Conservation (phyloP, 148 eudicot species). For the Rhododendron mucronatum region DNA sequence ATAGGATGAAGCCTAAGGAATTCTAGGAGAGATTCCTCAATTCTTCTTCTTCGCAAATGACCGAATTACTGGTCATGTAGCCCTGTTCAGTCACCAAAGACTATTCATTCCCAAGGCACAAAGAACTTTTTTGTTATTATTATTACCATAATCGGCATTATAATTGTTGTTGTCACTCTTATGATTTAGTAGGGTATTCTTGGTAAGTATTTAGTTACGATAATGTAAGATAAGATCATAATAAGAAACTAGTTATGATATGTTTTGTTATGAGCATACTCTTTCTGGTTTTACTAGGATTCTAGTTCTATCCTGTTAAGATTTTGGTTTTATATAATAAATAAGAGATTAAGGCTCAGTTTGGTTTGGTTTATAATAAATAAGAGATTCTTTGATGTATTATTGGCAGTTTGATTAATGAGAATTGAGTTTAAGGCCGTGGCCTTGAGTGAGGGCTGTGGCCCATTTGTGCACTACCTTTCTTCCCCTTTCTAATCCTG, state of each 20-base stretch:
- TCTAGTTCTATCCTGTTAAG: too few species aligned
- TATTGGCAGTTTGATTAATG: not conserved
- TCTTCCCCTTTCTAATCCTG: not conserved
- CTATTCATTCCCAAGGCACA: not conserved
- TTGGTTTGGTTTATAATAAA: too few species aligned
- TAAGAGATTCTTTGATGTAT: not conserved
- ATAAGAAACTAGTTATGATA: not conserved
- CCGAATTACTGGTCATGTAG: not conserved
- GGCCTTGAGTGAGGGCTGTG: not conserved
- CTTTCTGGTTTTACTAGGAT: not conserved
- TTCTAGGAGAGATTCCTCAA: not conserved
- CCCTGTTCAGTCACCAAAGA: not conserved
- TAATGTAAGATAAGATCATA: not conserved
- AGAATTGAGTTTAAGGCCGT: not conserved
- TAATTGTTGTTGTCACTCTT: too few species aligned
- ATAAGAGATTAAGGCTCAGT: not conserved
- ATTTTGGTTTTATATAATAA: too few species aligned
- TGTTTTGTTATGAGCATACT: not conserved
- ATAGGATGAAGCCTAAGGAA: not conserved
- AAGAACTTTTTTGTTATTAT: too few species aligned
- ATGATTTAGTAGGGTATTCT: too few species aligned
- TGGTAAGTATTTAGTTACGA: not conserved
- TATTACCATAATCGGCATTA: too few species aligned
- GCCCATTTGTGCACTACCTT: not conserved
- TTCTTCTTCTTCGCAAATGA: not conserved